Base-by-base conservation (phyloP, 495 filamentous ascomycete species). In the Jackrogersella minutella region DNA sequence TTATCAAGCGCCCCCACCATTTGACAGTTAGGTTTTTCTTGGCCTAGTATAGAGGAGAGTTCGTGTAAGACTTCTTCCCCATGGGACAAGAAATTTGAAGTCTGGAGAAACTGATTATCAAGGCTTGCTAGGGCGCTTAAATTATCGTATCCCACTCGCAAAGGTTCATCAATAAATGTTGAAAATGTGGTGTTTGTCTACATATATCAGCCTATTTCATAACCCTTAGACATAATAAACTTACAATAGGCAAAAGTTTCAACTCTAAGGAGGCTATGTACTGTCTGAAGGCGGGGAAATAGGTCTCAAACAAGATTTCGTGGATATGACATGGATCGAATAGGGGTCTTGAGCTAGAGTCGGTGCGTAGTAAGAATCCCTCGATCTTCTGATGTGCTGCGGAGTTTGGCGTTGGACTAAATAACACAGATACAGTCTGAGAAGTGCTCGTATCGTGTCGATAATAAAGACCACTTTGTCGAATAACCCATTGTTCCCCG, bases 391-490 rank as follows among this genome's bases (percentile, higher is more conserved):
- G 39, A 56, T 77, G 69, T 39, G 71, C 74, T 17, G 58, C 34
- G 8, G 71, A 76, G n/a, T 74, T 62, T 53, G 59, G 63, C 0
- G 66, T 73, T 46, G 80, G 78, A 58, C 76, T 76, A 37, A 83
- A 58, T 14, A 80, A 57, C 0, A 82, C 59, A 30, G 66, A 79
- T n/a, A 73, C 55, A 9, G 67, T 72, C 39, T 74, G 72, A 31
- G 55, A 61, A 7, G 65, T 78, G 13, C 24, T 17, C 3, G 51
- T 17, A 31, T 79, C 66, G 46, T 72, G 74, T 57, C 73, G 74
- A 30, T 80, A 80, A 60, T 79, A 83, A 3, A 83, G 53, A 0
- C 78, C 79, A 5, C 67, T 81, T 55, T 82, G 81, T 10, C 81
- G 79, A 31, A 80, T 72, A 5, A 68, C 69, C 81, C 81, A 83